Percentiles rank a stretch among this genome's conserved stretches.
phyloP scores from a whole-genome alignment of 768 basidiomycete species.

The Sporobolomyces roseus region DNA sequence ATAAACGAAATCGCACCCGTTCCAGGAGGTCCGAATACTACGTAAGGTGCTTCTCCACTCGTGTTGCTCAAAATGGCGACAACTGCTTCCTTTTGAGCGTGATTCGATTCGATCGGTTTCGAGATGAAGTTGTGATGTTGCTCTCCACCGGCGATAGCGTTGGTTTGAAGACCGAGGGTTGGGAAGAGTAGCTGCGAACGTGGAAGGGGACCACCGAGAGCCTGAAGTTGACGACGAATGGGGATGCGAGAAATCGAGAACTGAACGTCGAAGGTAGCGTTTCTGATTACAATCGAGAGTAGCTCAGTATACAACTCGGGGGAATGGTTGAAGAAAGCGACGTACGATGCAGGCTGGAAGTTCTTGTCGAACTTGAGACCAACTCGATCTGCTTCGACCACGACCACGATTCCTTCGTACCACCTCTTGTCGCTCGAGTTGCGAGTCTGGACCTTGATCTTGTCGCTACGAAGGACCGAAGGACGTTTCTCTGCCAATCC shows the following conservation, averaged over 20 bases:
- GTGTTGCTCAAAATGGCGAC: slow-evolving; percentile 31
- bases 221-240: background rate
- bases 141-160: too few species aligned
- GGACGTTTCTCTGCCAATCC: slow-evolving; percentile 30
- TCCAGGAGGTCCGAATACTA: slow-evolving; percentile 49
- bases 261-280: slow-evolving; percentile 12
- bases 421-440: slow-evolving; percentile 1
- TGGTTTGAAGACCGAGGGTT: background rate
- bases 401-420: slow-evolving; percentile 21
- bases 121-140: background rate
- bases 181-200: slow-evolving; percentile 18
- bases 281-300: background rate
- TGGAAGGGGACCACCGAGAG: background rate
- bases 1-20: too few species aligned
- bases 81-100: slow-evolving; percentile 46
- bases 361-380: slow-evolving; percentile 7
- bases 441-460: slow-evolving; percentile 1
- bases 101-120: slow-evolving; percentile 39
- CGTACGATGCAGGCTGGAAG: slow-evolving; percentile 14
- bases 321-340: background rate
- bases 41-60: slow-evolving; percentile 42
- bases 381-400: background rate
- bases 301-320: too few species aligned
- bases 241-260: slow-evolving; percentile 16
- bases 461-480: slow-evolving; percentile 16